Base-by-base conservation (phyloP, 1,284 basidiomycete species). In the Trichosporon inkin region DNA sequence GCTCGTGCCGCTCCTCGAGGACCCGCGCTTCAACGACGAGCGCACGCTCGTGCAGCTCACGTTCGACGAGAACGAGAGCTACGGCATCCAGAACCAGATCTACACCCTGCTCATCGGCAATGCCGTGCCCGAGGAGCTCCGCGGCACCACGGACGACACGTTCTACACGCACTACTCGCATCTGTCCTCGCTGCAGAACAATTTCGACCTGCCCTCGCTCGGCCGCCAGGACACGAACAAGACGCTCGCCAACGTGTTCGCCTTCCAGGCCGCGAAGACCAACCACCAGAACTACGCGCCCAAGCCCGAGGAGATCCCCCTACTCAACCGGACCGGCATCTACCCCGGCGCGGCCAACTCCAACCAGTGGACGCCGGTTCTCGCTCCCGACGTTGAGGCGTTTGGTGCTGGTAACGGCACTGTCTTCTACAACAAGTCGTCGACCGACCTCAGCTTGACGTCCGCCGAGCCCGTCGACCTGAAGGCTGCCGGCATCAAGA, bases 131-230 rank as follows among this genome's bases (percentile, higher is more conserved):
- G 38, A 60, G 17, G 55, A 74, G 28, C 68, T 71, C 14, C 41
- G 53, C 34, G 82, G 81, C 22, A 84, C 82, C 10, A 80, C 71
- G 24, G 85, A 86, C 70, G 56, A 74, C 16, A 82, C 79, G 0
- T 85, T 81, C 78, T 86, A 86, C 74, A 83, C 84, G 1, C 87
- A 88, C 73, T 88, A 87, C 78, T 85, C 85, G 8, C 69, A 74
- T 49, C 71, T 88, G 52, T 82, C 82, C 16, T 84, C 85, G 6
- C 82, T 86, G 24, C 73, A 87, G 76, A 81, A 82, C 52, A 88
- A 88, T 80, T 88, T 86, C 85, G 75, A 76, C 34, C 81, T 87
- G 20, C 80, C 80, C 54, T 82, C 81, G 20, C 83, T 86, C 20
- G 84, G 85, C 32, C 82, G 84, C 51, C 78, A 80, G 40, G 85